Base-by-base conservation (phyloP, 768 basidiomycete genomes). In the Dacryopinax primogenitus region DNA sequence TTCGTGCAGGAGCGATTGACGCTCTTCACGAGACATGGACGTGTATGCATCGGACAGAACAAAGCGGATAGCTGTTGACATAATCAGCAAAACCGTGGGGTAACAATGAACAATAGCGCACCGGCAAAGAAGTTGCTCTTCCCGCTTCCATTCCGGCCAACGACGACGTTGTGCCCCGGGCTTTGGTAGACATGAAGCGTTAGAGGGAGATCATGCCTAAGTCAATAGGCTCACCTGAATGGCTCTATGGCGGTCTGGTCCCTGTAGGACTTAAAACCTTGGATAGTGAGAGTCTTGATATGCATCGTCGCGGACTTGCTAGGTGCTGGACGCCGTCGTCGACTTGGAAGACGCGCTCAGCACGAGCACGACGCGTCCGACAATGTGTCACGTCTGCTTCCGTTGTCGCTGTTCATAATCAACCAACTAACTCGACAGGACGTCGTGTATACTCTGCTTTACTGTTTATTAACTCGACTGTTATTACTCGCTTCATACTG, bases 81-180 rank as follows among this genome's bases (percentile, higher is more conserved):
- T 63, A 12, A 30, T 64, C 41, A 64, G 39, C 16, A 37, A 16
- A 32, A 4, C 36, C 28, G 41, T 18, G 12, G 32, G 44, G 45
- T 30, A 33, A 30, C 7, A 3, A n/a, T 18, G 2, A 23, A 41
- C 26, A 18, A 16, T 6, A 30, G 73, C 86, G 68, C 63, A 88
- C 91, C 93, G 36, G 90, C 86, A 75, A 99, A 99, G 81, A 99
- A 98, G 74, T 98, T 99, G 72, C 90, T 93, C 80, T 99, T 99
- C 62, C 96, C 96, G 4, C 90, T 92, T 13, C 96, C 96, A 82
- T 99, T 98, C 44, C 96, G 79, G 15, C 96, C 95, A 7, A 98
- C 94, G 9, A 98, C 92, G 12, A 98, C 93, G 76, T 98, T 98
- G 73, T 96, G 92, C 62, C 81, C 85, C 0, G 93, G 85, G 23